Evolutionary conservation across 176 grass and related monocot genomes (phyloP).

Genomic region (Zoysia pacifica): DNA sequence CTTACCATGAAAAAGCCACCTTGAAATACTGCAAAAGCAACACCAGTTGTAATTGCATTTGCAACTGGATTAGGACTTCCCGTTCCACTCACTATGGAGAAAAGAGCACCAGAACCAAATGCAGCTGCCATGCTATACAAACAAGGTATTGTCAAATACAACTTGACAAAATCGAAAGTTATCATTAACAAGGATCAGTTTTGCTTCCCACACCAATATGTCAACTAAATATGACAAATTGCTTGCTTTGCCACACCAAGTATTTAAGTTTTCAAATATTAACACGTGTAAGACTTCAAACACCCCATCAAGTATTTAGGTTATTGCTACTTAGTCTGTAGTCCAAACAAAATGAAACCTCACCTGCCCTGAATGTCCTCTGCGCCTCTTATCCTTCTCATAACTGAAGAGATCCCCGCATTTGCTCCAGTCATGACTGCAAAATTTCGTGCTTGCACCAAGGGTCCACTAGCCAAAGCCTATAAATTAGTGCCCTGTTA

Average conservation of each 20-base stretch:
- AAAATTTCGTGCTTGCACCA: slow-evolving; percentile 90
- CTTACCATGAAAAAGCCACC: slow-evolving; percentile 89
- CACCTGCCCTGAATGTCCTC: slow-evolving; percentile 85
- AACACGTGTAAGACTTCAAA: slow-evolving; percentile 12
- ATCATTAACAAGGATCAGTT: slow-evolving; percentile 9
- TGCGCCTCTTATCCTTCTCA: slow-evolving; percentile 86
- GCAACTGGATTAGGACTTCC: slow-evolving; percentile 65
- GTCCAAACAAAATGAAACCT: slow-evolving; percentile 16
- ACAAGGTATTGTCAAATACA: slow-evolving; percentile 31
- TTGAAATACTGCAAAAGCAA: slow-evolving; percentile 88
- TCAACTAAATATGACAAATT: background rate
- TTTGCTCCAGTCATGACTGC: slow-evolving; percentile 90
- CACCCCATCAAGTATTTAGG: background rate
- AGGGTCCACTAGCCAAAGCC: slow-evolving; percentile 70
- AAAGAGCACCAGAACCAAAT: slow-evolving; percentile 90
- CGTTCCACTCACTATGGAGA: slow-evolving; percentile 91
- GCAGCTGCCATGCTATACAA: slow-evolving; percentile 79
- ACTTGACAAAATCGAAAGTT: slow-evolving; percentile 1
- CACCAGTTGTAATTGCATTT: slow-evolving; percentile 58
- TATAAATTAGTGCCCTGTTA: slow-evolving; percentile 40
- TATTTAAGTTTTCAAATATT: background rate
- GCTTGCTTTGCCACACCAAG: background rate
- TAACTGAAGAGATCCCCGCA: slow-evolving; percentile 77
- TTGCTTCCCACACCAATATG: background rate
- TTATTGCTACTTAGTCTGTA: background rate